Percentiles rank a stretch among this genome's conserved stretches.
phyloP scores from a whole-genome alignment of 2,329 filamentous ascomycete genomes.

The Stagonosporopsis tanaceti region DNA sequence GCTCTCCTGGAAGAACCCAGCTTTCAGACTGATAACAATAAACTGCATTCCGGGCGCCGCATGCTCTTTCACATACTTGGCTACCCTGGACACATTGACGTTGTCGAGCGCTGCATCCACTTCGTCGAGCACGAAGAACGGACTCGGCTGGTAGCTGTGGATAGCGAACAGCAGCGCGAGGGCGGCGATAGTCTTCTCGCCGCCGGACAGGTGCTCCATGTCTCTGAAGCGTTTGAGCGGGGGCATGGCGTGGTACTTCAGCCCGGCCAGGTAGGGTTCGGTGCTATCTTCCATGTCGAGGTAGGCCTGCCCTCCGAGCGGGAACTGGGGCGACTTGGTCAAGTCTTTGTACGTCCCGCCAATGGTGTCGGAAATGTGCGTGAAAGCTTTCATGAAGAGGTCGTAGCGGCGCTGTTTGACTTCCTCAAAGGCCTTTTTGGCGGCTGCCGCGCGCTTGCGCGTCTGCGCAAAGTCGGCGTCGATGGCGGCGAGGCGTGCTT shows the following conservation, averaged over 20 bases:
- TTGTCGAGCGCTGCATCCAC: constrained; percentile 98
- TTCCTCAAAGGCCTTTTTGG: constrained; percentile 83
- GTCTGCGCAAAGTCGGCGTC: constrained; percentile 91
- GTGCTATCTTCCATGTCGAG: constrained; percentile 96
- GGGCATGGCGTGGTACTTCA: constrained; percentile 99
- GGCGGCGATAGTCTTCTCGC: constrained; percentile 98
- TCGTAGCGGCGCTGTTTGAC: constrained; percentile 85
- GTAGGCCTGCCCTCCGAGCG: constrained; percentile 86
- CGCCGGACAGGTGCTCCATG: constrained; percentile 97
- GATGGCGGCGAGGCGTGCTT: constrained; percentile 80
- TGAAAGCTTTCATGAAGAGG: constrained; percentile 93
- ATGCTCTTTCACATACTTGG: constrained; percentile 94
- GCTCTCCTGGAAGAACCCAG: constrained; percentile 93
- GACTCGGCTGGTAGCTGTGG: constrained; percentile 92
- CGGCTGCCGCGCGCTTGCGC: constrained; percentile 73
- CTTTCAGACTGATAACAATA: constrained; percentile 96
- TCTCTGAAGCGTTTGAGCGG: constrained; percentile 97
- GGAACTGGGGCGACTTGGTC: constrained; percentile 88
- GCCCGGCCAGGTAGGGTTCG: constrained; percentile 91
- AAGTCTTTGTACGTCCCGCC: constrained; percentile 93
- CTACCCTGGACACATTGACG: constrained; percentile 94
- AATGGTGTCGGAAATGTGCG: constrained; percentile 94
- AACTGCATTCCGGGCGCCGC: constrained; percentile 98
- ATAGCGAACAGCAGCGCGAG: constrained; percentile 96
- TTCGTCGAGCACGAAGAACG: constrained; percentile 98